Evolutionary conservation across 2,329 filamentous ascomycete genomes (phyloP).

Genomic region (Beauveria brongniartii): DNA sequence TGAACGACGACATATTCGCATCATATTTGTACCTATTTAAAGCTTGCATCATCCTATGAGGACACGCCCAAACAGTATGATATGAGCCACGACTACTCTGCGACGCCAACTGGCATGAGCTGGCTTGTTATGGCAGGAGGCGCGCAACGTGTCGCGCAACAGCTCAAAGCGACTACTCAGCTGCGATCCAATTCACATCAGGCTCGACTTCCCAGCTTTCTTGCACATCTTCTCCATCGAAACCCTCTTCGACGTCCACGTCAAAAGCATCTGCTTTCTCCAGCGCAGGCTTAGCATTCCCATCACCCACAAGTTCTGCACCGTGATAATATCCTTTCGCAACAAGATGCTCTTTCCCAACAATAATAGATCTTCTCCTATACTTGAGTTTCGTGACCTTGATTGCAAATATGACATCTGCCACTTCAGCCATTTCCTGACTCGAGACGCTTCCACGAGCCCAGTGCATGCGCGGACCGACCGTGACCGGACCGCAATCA

Average conservation of each 20-base stretch:
- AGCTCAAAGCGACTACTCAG: too few relatives aligned
- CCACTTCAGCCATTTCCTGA: neutral
- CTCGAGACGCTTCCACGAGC: neutral
- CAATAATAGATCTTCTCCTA: neutral
- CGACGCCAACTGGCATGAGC: too few relatives aligned
- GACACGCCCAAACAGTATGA: too few relatives aligned
- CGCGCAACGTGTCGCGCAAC: too few relatives aligned
- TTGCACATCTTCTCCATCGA: neutral
- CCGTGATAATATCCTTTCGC: neutral
- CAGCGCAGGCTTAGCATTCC: neutral
- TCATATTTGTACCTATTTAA: too few relatives aligned
- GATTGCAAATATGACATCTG: neutral
- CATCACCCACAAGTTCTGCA: neutral
- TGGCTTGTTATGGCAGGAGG: too few relatives aligned
- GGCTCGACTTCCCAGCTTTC: neutral
- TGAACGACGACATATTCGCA: too few relatives aligned
- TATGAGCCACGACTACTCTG: too few relatives aligned
- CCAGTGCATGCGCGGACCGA: neutral
- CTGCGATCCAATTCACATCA: neutral
- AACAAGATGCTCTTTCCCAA: neutral
- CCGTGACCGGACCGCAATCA: neutral
- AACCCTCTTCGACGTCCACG: neutral
- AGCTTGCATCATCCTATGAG: too few relatives aligned
- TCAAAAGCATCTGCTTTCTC: neutral
- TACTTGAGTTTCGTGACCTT: neutral